phyloP scores from a whole-genome alignment of 306 rosid genomes.

The Vigna radiata region DNA sequence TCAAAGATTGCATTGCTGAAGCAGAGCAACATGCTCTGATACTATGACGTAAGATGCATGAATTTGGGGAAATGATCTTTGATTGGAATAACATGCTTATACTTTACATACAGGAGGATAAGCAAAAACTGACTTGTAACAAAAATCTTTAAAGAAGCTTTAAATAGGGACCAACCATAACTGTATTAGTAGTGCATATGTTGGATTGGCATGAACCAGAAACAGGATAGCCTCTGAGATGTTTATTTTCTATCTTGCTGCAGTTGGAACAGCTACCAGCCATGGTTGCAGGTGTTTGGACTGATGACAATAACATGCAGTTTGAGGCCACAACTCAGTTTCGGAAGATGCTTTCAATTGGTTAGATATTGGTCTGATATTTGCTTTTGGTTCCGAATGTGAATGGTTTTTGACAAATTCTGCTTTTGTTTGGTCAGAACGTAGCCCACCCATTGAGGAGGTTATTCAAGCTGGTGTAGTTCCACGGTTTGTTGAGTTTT shows the following conservation, averaged over 20 bases:
- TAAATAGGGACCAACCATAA: neutral
- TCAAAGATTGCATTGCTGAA: no score
- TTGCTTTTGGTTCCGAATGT: neutral
- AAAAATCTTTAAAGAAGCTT: neutral
- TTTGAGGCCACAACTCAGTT: conserved; percentile 87
- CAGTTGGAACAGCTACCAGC: conserved; percentile 85
- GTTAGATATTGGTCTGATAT: conserved; percentile 49
- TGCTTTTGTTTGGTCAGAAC: conserved; percentile 51
- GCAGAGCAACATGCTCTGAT: no score
- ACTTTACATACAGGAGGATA: neutral
- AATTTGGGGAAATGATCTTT: neutral
- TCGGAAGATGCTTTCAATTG: conserved; percentile 85
- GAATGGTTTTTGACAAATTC: neutral
- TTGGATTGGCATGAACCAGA: neutral
- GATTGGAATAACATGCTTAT: neutral
- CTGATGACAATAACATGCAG: conserved; percentile 63
- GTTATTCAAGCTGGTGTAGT: conserved; percentile 92
- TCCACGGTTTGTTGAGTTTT: conserved; percentile 89
- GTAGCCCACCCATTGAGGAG: conserved; percentile 92
- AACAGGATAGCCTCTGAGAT: conserved; percentile 1
- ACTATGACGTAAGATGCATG: neutral
- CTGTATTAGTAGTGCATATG: neutral
- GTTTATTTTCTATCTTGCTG: conserved; percentile 33
- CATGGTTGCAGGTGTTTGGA: conserved; percentile 78
- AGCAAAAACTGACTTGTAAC: neutral